Percentiles rank a stretch among this genome's conserved stretches.
Evolutionary conservation across 768 basidiomycete genomes (phyloP).

Genomic region (Pleurotus ostreatus): DNA sequence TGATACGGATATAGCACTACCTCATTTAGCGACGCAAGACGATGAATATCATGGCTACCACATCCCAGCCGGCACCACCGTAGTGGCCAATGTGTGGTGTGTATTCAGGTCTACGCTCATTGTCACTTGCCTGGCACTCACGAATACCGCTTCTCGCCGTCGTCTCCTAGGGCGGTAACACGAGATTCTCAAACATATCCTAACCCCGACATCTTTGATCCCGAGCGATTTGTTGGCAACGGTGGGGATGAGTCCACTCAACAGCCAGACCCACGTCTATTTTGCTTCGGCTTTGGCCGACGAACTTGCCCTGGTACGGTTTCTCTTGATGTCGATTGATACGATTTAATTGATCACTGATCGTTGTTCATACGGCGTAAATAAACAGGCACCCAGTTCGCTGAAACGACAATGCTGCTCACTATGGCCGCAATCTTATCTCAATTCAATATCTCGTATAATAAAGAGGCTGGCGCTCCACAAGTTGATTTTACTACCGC

Average conservation of each 20-base stretch:
- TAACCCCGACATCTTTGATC: conserved; percentile 34
- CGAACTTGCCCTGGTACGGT: conserved; percentile 27
- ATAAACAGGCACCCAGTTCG: conserved; percentile 23
- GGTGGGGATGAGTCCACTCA: not conserved
- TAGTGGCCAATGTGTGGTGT: conserved; percentile 47
- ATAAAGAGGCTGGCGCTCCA: conserved; percentile 10
- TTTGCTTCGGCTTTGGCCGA: conserved; percentile 29
- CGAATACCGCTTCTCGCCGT: not conserved
- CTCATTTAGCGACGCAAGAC: conserved; percentile 37
- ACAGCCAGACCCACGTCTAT: conserved; percentile 29
- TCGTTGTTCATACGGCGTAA: too few relatives aligned
- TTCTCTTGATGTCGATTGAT: not conserved
- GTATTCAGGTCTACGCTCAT: not conserved
- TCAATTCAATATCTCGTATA: conserved; percentile 22
- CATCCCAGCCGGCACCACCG: conserved; percentile 41
- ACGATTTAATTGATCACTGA: too few relatives aligned
- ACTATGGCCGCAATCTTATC: conserved; percentile 27
- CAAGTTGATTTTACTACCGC: conserved; percentile 24
- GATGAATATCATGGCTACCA: conserved; percentile 41
- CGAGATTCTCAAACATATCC: conserved; percentile 38
- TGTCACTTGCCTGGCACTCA: too few relatives aligned
- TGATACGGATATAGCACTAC: conserved; percentile 26
- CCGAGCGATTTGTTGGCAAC: conserved; percentile 26
- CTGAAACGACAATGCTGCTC: conserved; percentile 26
- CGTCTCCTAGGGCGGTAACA: conserved; percentile 34